Evolutionary conservation across 1,139 yeast species (phyloP).

Genomic region (Blastobotrys elegans): DNA sequence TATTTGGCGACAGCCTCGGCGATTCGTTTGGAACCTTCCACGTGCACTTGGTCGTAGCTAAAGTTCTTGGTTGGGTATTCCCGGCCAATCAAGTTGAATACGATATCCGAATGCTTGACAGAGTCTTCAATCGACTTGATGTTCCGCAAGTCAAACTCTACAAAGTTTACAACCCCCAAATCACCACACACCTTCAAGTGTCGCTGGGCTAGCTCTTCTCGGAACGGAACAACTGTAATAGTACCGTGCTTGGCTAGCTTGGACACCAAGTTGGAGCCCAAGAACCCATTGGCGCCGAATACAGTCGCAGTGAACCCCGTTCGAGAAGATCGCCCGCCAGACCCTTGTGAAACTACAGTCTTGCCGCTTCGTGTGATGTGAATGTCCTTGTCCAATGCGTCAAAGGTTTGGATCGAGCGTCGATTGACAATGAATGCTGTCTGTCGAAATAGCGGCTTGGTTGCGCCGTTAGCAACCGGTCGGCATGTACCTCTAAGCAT

Average conservation of each 20-base stretch:
- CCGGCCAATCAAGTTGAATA: conserved; percentile 73
- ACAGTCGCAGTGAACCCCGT: conserved; percentile 91
- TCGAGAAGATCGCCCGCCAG: conserved; percentile 78
- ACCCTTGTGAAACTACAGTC: conserved; percentile 61
- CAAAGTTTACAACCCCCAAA: conserved; percentile 79
- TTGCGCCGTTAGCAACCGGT: conserved; percentile 8
- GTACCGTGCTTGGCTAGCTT: conserved; percentile 83
- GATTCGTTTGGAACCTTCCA: conserved; percentile 72
- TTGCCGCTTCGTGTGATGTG: conserved; percentile 75
- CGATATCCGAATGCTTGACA: conserved; percentile 79
- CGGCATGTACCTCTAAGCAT: conserved; percentile 13
- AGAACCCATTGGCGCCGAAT: conserved; percentile 76
- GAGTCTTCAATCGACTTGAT: conserved; percentile 70
- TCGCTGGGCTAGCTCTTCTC: conserved; percentile 76
- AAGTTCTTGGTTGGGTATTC: conserved; percentile 77
- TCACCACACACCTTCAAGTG: conserved; percentile 82
- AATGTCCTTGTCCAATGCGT: conserved; percentile 50
- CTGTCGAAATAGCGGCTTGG: neutral
- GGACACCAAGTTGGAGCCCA: conserved; percentile 68
- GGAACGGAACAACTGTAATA: conserved; percentile 65
- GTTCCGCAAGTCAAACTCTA: conserved; percentile 81
- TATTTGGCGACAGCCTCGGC: conserved; percentile 69
- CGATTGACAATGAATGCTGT: conserved; percentile 13
- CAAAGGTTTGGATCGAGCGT: conserved; percentile 35
- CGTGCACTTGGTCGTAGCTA: conserved; percentile 76